Evolutionary conservation across 2,329 filamentous ascomycete genomes (phyloP), one percentile per base, ranked within the genome.

Genomic region (Microascus cirrosus): DNA sequence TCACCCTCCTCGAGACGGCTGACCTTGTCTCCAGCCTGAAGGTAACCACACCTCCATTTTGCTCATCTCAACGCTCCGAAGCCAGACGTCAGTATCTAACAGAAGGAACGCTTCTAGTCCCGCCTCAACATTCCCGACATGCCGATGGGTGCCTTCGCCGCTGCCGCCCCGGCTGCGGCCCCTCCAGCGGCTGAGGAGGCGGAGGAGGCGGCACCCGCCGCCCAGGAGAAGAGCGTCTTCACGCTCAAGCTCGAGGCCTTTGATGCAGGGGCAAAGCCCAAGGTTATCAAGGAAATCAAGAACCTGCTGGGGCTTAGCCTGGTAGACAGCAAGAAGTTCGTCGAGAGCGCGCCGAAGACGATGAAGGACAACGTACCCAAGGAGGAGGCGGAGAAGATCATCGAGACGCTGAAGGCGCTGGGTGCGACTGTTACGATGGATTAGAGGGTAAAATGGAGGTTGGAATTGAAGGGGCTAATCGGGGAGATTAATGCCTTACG

Each of bases 211-310:
- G 91, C 93, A 39, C 89, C 90, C 2, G 88, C 87, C 45, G 15
- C 91, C 65, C 90, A 94, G 73, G 96, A 97, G 83, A 97, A 86
- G 86, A 93, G 93, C 3, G 83, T 99, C 61, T 99, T 99, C 82
- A 96, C 88, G 72, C 76, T 99, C 64, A 97, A 96, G 79, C 85
- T 99, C 62, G 82, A 89, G 73, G 87, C 87, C 39, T 95, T 97
- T 71, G 95, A 99, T 57, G 81, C 91, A 32, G 81, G 76, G 55
- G 78, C 93, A 63, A 99, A 99, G 81, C 91, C 95, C 68, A 99
- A 99, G 87, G 80, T 99, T 68, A 99, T 99, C 82, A 99, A 99
- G 84, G 94, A 99, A 80, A 83, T 99, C 78, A 99, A 99, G 85
- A 86, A 84, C 69, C 81, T 99, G 84, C 79, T 99, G 61, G 94